These are phyloP conservation scores for Starmerella kuoi DNA, from an alignment of 805 yeast species.

Conservation along the genomic window DNA sequence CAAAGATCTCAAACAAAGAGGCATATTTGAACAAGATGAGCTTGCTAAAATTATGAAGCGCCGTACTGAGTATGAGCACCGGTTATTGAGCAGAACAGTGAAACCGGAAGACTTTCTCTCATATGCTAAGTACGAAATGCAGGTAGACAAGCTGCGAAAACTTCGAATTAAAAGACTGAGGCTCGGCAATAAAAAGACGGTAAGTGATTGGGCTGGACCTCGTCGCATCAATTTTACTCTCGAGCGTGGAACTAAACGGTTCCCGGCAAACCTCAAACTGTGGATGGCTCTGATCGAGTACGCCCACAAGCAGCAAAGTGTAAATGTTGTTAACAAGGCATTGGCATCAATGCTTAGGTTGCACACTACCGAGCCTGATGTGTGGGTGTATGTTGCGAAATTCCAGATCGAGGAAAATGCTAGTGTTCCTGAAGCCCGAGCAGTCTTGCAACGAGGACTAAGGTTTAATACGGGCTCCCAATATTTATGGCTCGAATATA, in stretches of 20 bases:
- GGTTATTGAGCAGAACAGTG: constrained; percentile 73
- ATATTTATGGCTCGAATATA: constrained; percentile 72
- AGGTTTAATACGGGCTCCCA: constrained; percentile 67
- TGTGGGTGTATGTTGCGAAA: constrained; percentile 92
- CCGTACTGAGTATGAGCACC: constrained; percentile 90
- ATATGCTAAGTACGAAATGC: constrained; percentile 69
- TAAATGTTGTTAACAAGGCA: constrained; percentile 36
- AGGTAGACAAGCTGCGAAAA: constrained; percentile 62
- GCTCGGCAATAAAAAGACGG: constrained; percentile 29
- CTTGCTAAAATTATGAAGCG: constrained; percentile 76
- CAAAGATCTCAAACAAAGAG: constrained; percentile 71
- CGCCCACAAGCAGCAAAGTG: constrained; percentile 29
- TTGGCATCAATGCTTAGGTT: constrained; percentile 67
- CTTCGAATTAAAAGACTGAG: constrained; percentile 54
- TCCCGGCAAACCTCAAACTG: constrained; percentile 59
- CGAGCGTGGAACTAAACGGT: constrained; percentile 70
- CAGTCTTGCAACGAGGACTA: constrained; percentile 69
- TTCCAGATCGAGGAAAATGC: constrained; percentile 84
- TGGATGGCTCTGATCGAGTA: constrained; percentile 70
- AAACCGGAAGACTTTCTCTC: constrained; percentile 62
- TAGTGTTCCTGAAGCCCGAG: constrained; percentile 78
- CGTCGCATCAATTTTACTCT: constrained; percentile 71
- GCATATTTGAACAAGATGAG: constrained; percentile 72
- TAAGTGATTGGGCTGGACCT: constrained; percentile 78
- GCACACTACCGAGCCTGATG: constrained; percentile 81